Base-by-base conservation (phyloP, 2,329 filamentous ascomycete species). In the Herpotrichia juniperi region DNA sequence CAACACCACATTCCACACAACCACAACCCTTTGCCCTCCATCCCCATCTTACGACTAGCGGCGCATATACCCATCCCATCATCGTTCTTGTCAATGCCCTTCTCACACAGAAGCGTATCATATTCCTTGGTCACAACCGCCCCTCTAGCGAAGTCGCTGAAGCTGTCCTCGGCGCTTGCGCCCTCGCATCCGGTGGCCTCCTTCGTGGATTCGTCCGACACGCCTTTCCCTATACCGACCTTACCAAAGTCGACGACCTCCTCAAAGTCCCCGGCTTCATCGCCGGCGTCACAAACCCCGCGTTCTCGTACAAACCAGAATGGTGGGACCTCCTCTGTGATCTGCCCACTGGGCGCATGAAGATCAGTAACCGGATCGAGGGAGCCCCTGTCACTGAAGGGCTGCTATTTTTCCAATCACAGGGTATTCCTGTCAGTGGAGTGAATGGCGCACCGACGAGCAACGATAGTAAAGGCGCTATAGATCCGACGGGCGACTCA, bases 281-380 rank as follows among this genome's bases (percentile, higher is more conserved):
- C 64, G 94, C 94, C 2, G 94, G 94, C 51, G 94, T 99, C 34
- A 99, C 93, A 1, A 99, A 99, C 69, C 94, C 94, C 5, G 93
- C 92, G 0, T 99, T 99, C 71, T 92, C 93, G 56, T 86, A 92
- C 67, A 93, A 97, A 67, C 90, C 90, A 0, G 93, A 97, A 71
- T 99, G 94, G 94, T 99, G 94, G 94, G 94, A 99, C 74, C 77
- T 99, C 9, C 81, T 99, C 11, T 99, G 94, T 73, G 94, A 99
- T 73, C 80, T 99, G 35, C 89, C 93, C 0, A 93, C 88, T 1
- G 94, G 94, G 9, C 87, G 93, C 37, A 92, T 99, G 80, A 96
- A 94, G 75, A 97, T 99, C 66, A 96, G 91, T 67, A 91, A 84
- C 71, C 88, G 87, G 63, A 93, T 97, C 59, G 93, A 97, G 57